phyloP scores from a whole-genome alignment of 2,329 filamentous ascomycete species.

The Cytospora chrysosperma region DNA sequence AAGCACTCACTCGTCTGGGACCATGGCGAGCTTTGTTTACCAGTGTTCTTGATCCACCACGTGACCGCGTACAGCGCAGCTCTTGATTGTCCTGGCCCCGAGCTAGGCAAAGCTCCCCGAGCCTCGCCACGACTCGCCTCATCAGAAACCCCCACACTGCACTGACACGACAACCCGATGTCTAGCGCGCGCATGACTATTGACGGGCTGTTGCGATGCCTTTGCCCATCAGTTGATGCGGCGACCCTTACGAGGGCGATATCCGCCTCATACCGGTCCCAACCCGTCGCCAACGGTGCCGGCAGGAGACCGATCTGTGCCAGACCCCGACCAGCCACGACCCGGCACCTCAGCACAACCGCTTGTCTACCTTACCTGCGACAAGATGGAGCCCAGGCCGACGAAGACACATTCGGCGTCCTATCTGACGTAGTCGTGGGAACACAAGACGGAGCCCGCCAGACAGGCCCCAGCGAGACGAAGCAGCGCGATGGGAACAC shows the following conservation, averaged over 20 bases:
- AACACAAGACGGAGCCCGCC: background rate
- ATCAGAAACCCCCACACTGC: background rate
- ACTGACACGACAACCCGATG: constrained; percentile 31
- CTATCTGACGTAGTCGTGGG: background rate
- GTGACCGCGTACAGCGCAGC: constrained; percentile 4
- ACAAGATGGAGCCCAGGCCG: background rate
- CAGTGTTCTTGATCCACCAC: background rate
- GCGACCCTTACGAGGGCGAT: constrained; percentile 36
- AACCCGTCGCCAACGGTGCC: background rate
- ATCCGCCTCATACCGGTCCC: constrained; percentile 10
- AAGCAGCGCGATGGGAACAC: background rate
- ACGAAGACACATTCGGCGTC: background rate
- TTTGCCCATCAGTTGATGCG: constrained; percentile 57
- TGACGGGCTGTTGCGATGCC: constrained; percentile 64
- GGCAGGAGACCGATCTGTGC: background rate
- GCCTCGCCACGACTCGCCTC: background rate
- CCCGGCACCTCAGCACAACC: constrained; percentile 11
- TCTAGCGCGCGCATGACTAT: constrained; percentile 39
- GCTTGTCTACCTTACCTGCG: background rate
- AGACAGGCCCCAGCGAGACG: background rate
- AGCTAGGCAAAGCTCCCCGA: constrained; percentile 5
- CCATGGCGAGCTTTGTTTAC: background rate
- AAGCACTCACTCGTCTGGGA: background rate
- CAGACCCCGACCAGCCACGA: constrained; percentile 22
- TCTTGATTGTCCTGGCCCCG: background rate